phyloP scores from a whole-genome alignment of 176 grass and related monocot genomes.

The Hsuehochloa calcarea region DNA sequence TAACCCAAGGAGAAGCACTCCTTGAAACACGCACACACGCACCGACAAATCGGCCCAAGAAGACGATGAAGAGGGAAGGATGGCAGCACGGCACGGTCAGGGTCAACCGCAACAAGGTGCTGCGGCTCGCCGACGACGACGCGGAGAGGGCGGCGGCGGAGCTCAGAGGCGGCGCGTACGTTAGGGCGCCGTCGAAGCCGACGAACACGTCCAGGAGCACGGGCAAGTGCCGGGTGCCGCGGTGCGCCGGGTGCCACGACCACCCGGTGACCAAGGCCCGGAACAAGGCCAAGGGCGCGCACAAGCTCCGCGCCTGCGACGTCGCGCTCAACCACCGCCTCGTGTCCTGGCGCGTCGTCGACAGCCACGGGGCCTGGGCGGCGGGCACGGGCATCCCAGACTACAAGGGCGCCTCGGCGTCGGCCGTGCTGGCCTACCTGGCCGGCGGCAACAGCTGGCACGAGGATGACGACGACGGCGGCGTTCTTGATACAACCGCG shows the following conservation, averaged over 20 bases:
- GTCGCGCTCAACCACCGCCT: constrained; percentile 81
- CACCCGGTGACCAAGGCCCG: constrained; percentile 63
- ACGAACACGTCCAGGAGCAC: constrained; percentile 48
- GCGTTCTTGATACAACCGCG: constrained; percentile 1
- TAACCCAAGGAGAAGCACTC: background rate
- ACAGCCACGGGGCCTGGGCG: background rate
- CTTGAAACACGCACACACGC: background rate
- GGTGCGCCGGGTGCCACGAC: constrained; percentile 59
- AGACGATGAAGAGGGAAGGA: constrained; percentile 83
- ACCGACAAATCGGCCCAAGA: background rate
- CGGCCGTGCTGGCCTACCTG: constrained; percentile 50
- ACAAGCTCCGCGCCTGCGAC: constrained; percentile 74
- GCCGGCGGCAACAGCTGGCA: constrained; percentile 41
- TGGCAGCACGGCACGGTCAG: constrained; percentile 64
- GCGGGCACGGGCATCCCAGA: constrained; percentile 9
- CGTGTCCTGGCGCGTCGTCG: constrained; percentile 68
- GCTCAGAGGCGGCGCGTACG: background rate
- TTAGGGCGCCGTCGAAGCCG: constrained; percentile 31
- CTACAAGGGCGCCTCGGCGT: constrained; percentile 59
- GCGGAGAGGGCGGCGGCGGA: background rate
- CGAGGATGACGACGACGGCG: constrained; percentile 32
- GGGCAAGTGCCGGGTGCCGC: constrained; percentile 56
- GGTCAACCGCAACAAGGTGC: constrained; percentile 37
- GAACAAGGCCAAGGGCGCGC: constrained; percentile 69
- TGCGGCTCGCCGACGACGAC: background rate